Evolutionary conservation across 352 stramenopile genomes (phyloP).

Genomic region (Pilasporangium apinafurcum): DNA sequence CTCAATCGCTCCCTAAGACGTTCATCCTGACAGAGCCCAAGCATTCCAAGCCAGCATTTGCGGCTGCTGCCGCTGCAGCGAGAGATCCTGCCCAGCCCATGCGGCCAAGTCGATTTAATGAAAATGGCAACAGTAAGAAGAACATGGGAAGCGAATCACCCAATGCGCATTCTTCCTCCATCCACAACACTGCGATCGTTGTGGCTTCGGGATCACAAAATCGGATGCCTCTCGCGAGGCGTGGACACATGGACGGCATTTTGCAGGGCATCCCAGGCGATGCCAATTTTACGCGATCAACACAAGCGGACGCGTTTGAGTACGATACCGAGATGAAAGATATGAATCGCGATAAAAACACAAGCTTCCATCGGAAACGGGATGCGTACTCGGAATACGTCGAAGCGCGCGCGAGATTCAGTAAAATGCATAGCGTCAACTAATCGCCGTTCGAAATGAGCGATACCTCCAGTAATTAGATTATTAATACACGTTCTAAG

Average conservation of each 20-base stretch:
- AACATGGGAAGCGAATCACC: neutral
- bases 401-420: conserved; percentile 81
- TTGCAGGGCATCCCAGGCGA: conserved; percentile 48
- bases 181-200: conserved; percentile 6
- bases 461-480: too few relatives aligned
- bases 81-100: conserved; percentile 50
- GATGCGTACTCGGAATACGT: conserved; percentile 86
- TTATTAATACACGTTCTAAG: too few relatives aligned
- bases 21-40: conserved; percentile 63
- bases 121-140: conserved; percentile 24
- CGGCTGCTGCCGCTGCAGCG: conserved; percentile 35
- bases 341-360: conserved; percentile 76
- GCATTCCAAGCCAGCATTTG: conserved; percentile 35
- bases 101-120: conserved; percentile 26
- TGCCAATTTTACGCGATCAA: conserved; percentile 20
- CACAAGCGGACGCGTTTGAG: conserved; percentile 41
- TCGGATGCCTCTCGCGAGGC: conserved; percentile 60
- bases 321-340: conserved; percentile 72
- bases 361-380: conserved; percentile 68
- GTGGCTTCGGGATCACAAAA: conserved; percentile 6
- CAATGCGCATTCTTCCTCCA: neutral
- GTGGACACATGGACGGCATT: conserved; percentile 74
- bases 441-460: too few relatives aligned
- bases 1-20: conserved; percentile 45
- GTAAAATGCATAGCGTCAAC: conserved; percentile 87